These are phyloP conservation scores for Neurospora cerealis DNA, from an alignment of 495 filamentous ascomycete species.

Conservation along the genomic window DNA sequence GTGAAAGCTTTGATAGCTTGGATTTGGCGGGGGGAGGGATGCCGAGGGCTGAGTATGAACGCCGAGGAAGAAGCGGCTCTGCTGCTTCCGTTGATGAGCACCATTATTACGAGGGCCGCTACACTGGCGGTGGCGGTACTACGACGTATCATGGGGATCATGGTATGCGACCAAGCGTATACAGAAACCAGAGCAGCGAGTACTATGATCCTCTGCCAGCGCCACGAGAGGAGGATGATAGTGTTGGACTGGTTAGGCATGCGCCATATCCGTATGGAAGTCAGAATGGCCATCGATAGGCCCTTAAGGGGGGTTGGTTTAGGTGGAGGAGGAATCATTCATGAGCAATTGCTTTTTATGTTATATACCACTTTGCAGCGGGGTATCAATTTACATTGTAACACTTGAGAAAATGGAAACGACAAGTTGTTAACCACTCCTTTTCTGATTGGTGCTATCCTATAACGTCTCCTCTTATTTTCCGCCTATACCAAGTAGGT, in stretches of 20 bases:
- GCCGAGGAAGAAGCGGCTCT: background rate
- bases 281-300: background rate
- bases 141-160: background rate
- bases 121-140: background rate
- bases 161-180: background rate
- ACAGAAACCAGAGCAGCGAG: background rate
- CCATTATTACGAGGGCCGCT: background rate
- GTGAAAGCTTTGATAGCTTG: background rate
- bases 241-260: background rate
- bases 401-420: background rate
- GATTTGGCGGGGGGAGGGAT: background rate
- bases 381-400: background rate
- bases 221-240: background rate
- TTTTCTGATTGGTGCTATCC: background rate
- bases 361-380: background rate
- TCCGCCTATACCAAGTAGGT: background rate
- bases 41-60: background rate
- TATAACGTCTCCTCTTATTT: background rate
- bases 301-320: background rate
- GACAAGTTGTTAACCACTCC: background rate
- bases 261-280: background rate
- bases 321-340: background rate
- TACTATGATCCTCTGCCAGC: background rate
- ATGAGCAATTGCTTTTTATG: background rate
- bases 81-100: background rate